Evolutionary conservation across 2,329 filamentous ascomycete species (phyloP), one percentile per base, ranked within the genome.

Genomic region (Fusarium cyanostomum): DNA sequence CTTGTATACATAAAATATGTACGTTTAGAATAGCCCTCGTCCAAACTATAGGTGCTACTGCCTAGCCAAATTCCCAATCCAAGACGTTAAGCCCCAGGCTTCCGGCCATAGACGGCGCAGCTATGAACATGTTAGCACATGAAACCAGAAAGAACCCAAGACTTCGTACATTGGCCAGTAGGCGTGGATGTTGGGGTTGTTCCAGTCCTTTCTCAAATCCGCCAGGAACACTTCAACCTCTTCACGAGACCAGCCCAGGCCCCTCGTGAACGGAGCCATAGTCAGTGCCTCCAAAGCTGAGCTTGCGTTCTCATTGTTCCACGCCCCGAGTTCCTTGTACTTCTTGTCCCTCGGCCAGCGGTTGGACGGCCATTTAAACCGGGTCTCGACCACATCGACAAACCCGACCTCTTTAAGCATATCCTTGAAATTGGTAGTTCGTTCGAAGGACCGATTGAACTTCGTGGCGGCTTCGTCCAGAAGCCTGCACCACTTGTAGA

Each of bases 321-420:
- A 68, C n/a, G 51, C 39, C 30, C 83, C 83, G 2, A 84, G 69
- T 42, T 84, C 79, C 66, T 85, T 86, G 39, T 81, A 75, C 28
- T 79, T 79, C 13, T 73, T 75, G 11, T 83, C 79, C 51, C 77
- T 81, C 0, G 82, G 79, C 83, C 83, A 86, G 6, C 75, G 72
- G 59, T 81, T 82, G 42, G 77, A 75, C 0, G 83, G 82, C 71
- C 82, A 79, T 67, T 80, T 81, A 66, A 76, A 81, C 7, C 80
- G 70, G 3, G 76, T 72, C 64, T 84, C 79, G 0, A 72, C 68
- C 0, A 87, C 76, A 57, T 85, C 76, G 38, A 76, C 72, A 57
- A 87, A 87, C 0, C 85, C 85, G 0, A 79, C 80, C 13, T 81
- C 79, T 10, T 71, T 67, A 48, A 86, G 72, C 35, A 77, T 73